Evolutionary conservation across 495 filamentous ascomycete genomes (phyloP), one percentile per base, ranked within the genome.

Genomic region (Penicillium canescens): DNA sequence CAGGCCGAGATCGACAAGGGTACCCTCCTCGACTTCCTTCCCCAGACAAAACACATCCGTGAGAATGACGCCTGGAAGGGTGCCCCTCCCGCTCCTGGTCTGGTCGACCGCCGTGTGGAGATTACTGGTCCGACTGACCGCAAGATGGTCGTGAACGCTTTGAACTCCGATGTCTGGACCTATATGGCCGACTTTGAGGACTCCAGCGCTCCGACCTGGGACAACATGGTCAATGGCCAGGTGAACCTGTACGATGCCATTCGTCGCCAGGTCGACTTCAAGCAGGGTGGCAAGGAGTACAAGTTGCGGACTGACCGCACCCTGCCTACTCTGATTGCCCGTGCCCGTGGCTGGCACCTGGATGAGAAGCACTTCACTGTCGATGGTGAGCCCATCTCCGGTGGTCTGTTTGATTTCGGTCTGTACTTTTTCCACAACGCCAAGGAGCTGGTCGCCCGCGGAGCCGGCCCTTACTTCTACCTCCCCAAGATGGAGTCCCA

Each of bases 121-220:
- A 99, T 99, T 73, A 99, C 94, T 12, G 94, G 94, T 1, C 94
- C 94, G 0, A 98, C 94, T 3, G 94, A 98, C 74, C 82, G 95
- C 54, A 99, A 98, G 84, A 99, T 99, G 94, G 91, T 99, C 36
- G 90, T 99, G 50, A 99, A 99, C 73, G 94, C 94, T 6, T 65
- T 99, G 69, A 99, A 99, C 73, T 87, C 93, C 35, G 84, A 98
- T 66, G 95, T 98, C 16, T 99, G 90, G 91, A 98, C 94, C 26
- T 99, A 99, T 70, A 99, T 99, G 94, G 95, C 94, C 24, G 94
- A 99, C 77, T 94, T 99, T 52, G 94, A 99, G 77, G 94, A 99
- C 70, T 98, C 94, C 4, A 96, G 83, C 70, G 94, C 95, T 21
- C 94, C 94, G 28, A 98, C 94, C 21, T 99, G 94, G 94, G 91